Conservation (phyloP, 805 yeast genomes). For the Sporopachydermia quercuum region DNA sequence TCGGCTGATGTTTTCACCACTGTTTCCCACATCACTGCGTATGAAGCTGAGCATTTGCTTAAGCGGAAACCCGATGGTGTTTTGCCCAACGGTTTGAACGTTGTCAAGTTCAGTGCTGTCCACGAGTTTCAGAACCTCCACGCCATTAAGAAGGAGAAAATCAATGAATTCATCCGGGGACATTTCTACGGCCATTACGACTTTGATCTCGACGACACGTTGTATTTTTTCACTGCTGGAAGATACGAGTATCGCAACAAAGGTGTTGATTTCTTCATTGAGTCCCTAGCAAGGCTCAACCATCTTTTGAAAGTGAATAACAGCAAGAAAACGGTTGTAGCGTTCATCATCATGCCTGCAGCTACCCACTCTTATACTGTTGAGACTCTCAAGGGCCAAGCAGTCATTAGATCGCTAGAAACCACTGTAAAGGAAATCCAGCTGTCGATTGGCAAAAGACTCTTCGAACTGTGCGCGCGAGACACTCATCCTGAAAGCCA, state of each 20-base stretch:
- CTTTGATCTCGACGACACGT: constrained; percentile 84
- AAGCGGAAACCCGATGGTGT: constrained; percentile 97
- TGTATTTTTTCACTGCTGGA: constrained; percentile 93
- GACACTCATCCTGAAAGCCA: constrained; percentile 36
- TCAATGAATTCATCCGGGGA: constrained; percentile 89
- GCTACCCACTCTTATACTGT: constrained; percentile 87
- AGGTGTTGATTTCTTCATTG: constrained; percentile 93
- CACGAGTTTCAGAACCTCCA: constrained; percentile 97
- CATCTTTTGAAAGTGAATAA: constrained; percentile 69
- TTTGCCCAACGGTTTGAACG: constrained; percentile 90
- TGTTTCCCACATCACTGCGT: constrained; percentile 94
- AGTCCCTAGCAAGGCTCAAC: constrained; percentile 81
- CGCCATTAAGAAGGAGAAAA: constrained; percentile 79
- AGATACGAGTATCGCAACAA: constrained; percentile 93
- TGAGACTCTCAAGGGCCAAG: constrained; percentile 91
- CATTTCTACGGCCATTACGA: constrained; percentile 96
- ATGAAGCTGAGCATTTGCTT: constrained; percentile 80
- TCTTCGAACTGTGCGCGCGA: constrained; percentile 82
- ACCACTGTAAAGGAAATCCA: constrained; percentile 82
- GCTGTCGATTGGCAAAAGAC: constrained; percentile 66
- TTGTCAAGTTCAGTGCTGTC: constrained; percentile 90
- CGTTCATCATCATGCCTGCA: constrained; percentile 97
- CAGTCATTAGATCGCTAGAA: constrained; percentile 84
- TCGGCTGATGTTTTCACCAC: constrained; percentile 95
- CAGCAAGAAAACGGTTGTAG: constrained; percentile 86